Base-by-base conservation (phyloP, 495 filamentous ascomycete genomes). In the Aspergillus bridgeri region DNA sequence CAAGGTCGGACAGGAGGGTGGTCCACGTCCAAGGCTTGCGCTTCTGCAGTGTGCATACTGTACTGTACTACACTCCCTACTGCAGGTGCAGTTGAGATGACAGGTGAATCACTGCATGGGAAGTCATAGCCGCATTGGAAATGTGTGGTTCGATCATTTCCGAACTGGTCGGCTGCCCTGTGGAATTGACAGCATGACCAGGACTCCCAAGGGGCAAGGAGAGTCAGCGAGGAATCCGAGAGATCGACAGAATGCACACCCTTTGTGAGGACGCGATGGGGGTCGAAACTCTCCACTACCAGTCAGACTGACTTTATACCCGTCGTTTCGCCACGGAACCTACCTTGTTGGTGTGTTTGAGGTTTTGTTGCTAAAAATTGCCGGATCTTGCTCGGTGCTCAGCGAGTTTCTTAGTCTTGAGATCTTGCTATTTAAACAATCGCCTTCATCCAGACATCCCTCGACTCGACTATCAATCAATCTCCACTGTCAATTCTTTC, bases 171-270 rank as follows among this genome's bases (percentile, higher is more conserved):
- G 1, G 27, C 6, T 29, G 27, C 6, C 27, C 27, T 29, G 27
- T 29, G 1, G 27, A 29, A 6, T 29, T 3, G 1, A 9, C 33
- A 38, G 3, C 33, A 38, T 38, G 33, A 15, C 9, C 33, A 3
- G 33, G 33, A 2, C 13, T 38, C 11, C 33, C 17, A 38, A 38
- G 7, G 33, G 33, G 50, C 29, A 17, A 21, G 7, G 5, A 54
- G 42, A 44, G n/a, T 24, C 43, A 19, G 54, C 54, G 25, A 33
- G 33, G 48, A 57, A 48, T 29, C 24, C 42, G 29, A 42, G 38
- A 25, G 56, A 58, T 58, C 56, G 56, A 58, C 56, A 53, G 49
- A 22, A 51, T 44, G n/a, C 33, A 44, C 17, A 18, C 27, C 29
- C 51, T 25, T 25, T 25, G 33, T 22, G 48, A 45, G 48, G 22